Percentiles rank a stretch among this genome's conserved stretches.
These are phyloP conservation scores for Lineolata rhizophorae DNA, from an alignment of 495 filamentous ascomycete genomes.

Conservation along the genomic window DNA sequence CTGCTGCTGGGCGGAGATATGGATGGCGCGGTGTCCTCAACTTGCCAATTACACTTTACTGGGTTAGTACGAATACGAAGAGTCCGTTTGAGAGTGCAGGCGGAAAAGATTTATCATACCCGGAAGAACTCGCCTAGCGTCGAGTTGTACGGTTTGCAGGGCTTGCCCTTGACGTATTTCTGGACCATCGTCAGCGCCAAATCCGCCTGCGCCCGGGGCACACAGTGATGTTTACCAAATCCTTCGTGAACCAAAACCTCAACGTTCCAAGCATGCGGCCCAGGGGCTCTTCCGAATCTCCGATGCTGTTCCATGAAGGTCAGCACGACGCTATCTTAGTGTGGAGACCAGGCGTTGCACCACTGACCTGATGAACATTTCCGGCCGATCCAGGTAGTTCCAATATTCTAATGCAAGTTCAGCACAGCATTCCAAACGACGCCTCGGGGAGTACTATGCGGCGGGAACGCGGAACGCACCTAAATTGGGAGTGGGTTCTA, in stretches of 20 bases:
- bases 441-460: neutral
- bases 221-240: slow-evolving; percentile 50
- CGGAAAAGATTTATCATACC: no score
- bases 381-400: slow-evolving; percentile 91
- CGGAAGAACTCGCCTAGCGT: slow-evolving; percentile 95
- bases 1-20: slow-evolving; percentile 28
- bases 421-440: slow-evolving; percentile 5
- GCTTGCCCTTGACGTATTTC: slow-evolving; percentile 97
- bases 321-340: no score
- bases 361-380: slow-evolving; percentile 61
- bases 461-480: slow-evolving; percentile 28
- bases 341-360: neutral
- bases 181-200: slow-evolving; percentile 17
- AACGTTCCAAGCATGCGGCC: slow-evolving; percentile 85
- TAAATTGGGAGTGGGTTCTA: slow-evolving; percentile 88
- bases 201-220: no score
- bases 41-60: slow-evolving; percentile 73
- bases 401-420: slow-evolving; percentile 51
- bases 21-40: slow-evolving; percentile 39
- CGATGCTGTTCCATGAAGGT: slow-evolving; percentile 65
- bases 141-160: slow-evolving; percentile 97
- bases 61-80: slow-evolving; percentile 5
- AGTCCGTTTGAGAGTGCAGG: no score
- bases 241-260: slow-evolving; percentile 97
- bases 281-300: slow-evolving; percentile 72